Base-by-base conservation (phyloP, 2,329 filamentous ascomycete species). In the Calonectria fujianensis region DNA sequence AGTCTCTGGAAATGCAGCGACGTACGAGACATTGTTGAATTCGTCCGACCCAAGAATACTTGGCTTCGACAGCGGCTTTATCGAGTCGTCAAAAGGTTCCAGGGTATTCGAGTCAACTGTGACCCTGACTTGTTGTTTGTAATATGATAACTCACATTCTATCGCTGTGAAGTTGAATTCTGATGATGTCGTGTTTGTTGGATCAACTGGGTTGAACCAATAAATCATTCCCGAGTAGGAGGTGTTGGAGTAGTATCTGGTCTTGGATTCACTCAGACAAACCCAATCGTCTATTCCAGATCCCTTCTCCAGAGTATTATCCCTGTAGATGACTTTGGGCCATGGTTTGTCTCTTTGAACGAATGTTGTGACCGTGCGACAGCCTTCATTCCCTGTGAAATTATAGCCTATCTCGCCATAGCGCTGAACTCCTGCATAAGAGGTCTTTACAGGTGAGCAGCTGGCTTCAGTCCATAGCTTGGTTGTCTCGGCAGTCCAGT, bases 401-500 rank as follows among this genome's bases (percentile, higher is more conserved):
- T 31, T 45, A 8, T 54, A 70, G 2, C 8, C 9, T 50, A 20
- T 2, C 31, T 24, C 7, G 13, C 29, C n/a, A 11, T 39, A 39
- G n/a, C 24, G 1, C 31, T 37, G 7, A 1, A 31, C 16, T 0
- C 35, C 57, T 20, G 11, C 2, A 11, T 61, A 35, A 13, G 5
- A 24, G 2, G n/a, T 8, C 6, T 18, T 31, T 2, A 54, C 32
- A 9, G 41, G 35, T 2, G 35, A 45, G 31, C 72, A 74, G 24
- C 27, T 20, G 3, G 61, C 9, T 3, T 74, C 72, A 2, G 67
- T 27, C 67, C 66, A 70, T 2, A 70, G n/a, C 32, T 74, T 74
- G 11, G 59, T 70, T 31, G 72, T 74, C 31, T 45, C 32, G 1
- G 64, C 59, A 4, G 61, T 66, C 72, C 72, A 74, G n/a, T 70